Percentiles rank a stretch among this genome's conserved stretches.
phyloP scores from a whole-genome alignment of 441 rosid species.

The Breynia disticha region DNA sequence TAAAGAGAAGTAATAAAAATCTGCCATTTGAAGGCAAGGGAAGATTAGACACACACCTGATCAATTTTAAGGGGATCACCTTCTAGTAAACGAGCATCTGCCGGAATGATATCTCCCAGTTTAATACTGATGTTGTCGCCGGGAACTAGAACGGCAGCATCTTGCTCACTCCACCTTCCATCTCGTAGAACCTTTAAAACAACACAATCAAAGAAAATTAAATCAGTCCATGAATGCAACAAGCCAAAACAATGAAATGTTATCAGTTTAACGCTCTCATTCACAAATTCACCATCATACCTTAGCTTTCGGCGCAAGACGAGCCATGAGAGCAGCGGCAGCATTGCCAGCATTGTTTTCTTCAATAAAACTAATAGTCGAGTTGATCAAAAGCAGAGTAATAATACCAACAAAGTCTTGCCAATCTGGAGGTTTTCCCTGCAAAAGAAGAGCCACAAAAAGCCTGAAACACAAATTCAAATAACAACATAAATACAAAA shows the following conservation, averaged over 20 bases:
- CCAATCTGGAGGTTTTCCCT: slow-evolving; percentile 99
- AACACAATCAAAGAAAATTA: neutral
- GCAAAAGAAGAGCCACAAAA: slow-evolving; percentile 7
- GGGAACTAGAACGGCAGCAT: slow-evolving; percentile 75
- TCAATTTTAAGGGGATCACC: slow-evolving; percentile 91
- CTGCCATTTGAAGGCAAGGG: neutral
- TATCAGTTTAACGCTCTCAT: slow-evolving; percentile 1
- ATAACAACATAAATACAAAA: neutral
- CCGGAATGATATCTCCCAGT: slow-evolving; percentile 87
- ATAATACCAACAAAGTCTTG: slow-evolving; percentile 94
- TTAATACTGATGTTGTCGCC: slow-evolving; percentile 85
- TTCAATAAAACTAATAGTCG: slow-evolving; percentile 91
- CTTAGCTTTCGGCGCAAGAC: slow-evolving; percentile 96
- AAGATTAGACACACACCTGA: slow-evolving; percentile 39
- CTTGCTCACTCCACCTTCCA: slow-evolving; percentile 87
- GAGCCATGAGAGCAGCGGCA: slow-evolving; percentile 96
- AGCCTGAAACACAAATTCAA: slow-evolving; percentile 2
- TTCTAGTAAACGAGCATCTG: slow-evolving; percentile 89
- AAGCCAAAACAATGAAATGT: neutral
- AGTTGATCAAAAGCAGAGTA: slow-evolving; percentile 72
- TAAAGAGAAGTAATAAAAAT: slow-evolving; percentile 9
- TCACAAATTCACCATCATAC: slow-evolving; percentile 26
- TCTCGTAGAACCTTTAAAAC: slow-evolving; percentile 74
- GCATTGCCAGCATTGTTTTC: slow-evolving; percentile 97
- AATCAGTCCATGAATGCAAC: neutral